A percentile compares a stretch with the other conserved stretches of the same genome.
phyloP scores from a whole-genome alignment of 805 yeast species.

The Pichia ethanolica region DNA sequence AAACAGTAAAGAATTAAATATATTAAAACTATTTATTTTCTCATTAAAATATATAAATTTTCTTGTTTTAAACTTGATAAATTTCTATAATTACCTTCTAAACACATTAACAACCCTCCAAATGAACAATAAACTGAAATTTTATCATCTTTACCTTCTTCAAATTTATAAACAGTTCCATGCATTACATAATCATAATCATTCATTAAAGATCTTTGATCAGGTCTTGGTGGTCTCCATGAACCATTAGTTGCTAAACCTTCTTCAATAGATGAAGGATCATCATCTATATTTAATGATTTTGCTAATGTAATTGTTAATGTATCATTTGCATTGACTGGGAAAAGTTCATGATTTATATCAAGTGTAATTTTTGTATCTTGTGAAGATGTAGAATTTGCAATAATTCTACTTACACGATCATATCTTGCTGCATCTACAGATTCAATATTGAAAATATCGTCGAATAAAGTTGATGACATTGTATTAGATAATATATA shows the following conservation, averaged over 20 bases:
- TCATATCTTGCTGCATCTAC: constrained; percentile 87
- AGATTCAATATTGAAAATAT: constrained; percentile 77
- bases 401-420: constrained; percentile 84
- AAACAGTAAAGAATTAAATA: too few species aligned
- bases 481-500: constrained; percentile 21
- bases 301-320: constrained; percentile 84
- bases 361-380: constrained; percentile 83
- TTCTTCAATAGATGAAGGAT: constrained; percentile 26
- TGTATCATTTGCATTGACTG: constrained; percentile 67
- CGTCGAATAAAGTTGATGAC: constrained; percentile 84
- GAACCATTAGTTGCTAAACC: constrained; percentile 48
- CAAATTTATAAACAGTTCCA: constrained; percentile 95
- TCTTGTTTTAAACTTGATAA: constrained; percentile 89
- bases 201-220: constrained; percentile 83
- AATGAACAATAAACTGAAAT: constrained; percentile 90
- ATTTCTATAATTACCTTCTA: constrained; percentile 91
- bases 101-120: constrained; percentile 88
- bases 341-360: constrained; percentile 86
- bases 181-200: constrained; percentile 98
- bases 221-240: constrained; percentile 80
- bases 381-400: constrained; percentile 72
- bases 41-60: constrained; percentile 81
- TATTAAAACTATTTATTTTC: constrained; percentile 33
- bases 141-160: constrained; percentile 62
- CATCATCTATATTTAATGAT: constrained; percentile 48